Evolutionary conservation across 2,329 filamentous ascomycete species (phyloP), one percentile per base, ranked within the genome.

Genomic region (Monosporascus cannonballus): DNA sequence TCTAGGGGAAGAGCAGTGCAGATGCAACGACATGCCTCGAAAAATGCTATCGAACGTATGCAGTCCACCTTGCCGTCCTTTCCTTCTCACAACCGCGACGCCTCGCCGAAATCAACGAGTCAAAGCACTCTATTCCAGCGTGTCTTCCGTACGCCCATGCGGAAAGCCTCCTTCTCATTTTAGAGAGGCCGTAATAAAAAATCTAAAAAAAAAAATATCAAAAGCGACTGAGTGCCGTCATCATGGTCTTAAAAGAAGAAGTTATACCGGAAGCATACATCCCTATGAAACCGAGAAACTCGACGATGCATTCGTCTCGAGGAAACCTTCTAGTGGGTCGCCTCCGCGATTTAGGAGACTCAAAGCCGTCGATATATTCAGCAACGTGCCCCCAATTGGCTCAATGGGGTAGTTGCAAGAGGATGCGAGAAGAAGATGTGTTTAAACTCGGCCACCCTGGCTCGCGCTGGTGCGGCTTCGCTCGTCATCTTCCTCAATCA

Each of bases 401-500:
- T 42, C 39, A 42, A 42, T 24, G 18, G 22, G n/a, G 39, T 14
- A 27, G 14, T 30, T 46, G n/a, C 7, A 15, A 27, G 25, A n/a
- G 22, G n/a, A 27, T 15, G 14, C 15, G 36, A 15, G 36, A 36
- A 17, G 37, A 45, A 27, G 37, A 14, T 11, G n/a, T 39, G 17
- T 17, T 56, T 58, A 69, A 30, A 62, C 66, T 18, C 80, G 78
- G 64, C 80, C 84, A 58, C 77, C 69, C 54, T 83, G 78, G 66
- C 84, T 86, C 11, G 84, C 84, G 60, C 87, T 89, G 15, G 87
- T 89, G 22, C 87, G 81, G 66, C 87, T 89, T 49, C 84, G 78
- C 70, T 95, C 90, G 60, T 94, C 89, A 58, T 95, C 87, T 65
- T 90, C 90, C 65, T 91, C 87, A 30, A 94, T 79, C 27, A 96